Evolutionary conservation across 2,329 filamentous ascomycete species (phyloP).

Genomic region (Ceratocystis variospora): DNA sequence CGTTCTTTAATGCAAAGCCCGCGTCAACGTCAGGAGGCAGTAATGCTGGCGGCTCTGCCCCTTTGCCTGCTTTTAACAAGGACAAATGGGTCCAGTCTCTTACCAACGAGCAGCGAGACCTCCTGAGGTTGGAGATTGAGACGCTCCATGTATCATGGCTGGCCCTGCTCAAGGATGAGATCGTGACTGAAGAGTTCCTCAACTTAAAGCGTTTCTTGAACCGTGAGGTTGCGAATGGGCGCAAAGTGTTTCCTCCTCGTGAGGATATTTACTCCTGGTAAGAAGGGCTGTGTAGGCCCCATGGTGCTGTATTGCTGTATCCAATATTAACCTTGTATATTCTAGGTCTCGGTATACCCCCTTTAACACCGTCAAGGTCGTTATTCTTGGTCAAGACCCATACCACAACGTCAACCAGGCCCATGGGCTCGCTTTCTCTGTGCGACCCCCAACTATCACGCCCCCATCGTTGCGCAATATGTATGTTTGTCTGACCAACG

Average conservation of each 20-base stretch:
- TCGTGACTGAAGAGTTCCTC: conserved; percentile 66
- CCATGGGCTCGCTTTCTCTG: conserved; percentile 90
- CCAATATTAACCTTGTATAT: conserved; percentile 19
- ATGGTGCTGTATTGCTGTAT: too few species aligned
- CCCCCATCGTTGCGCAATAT: conserved; percentile 90
- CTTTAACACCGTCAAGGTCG: conserved; percentile 73
- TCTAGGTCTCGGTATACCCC: conserved; percentile 84
- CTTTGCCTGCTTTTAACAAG: conserved; percentile 47
- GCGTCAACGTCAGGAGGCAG: conserved; percentile 25
- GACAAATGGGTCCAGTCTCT: conserved; percentile 73
- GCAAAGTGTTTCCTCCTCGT: conserved; percentile 74
- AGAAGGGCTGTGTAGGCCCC: conserved; percentile 21
- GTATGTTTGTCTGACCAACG: conserved; percentile 73
- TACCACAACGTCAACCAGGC: conserved; percentile 95
- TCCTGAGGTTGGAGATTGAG: conserved; percentile 80
- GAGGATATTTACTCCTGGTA: conserved; percentile 94
- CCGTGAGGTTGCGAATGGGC: conserved; percentile 56
- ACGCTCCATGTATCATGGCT: conserved; percentile 89
- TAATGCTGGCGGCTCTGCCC: conserved; percentile 24
- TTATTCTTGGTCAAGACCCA: conserved; percentile 90
- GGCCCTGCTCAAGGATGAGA: conserved; percentile 72
- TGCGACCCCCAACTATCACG: conserved; percentile 73
- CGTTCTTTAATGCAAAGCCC: conserved; percentile 72
- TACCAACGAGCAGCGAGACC: conserved; percentile 63
- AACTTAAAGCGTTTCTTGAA: conserved; percentile 78